Evolutionary conservation across 306 rosid genomes (phyloP), one percentile per base, ranked within the genome.

Genomic region (Lathyrus tuberosus): DNA sequence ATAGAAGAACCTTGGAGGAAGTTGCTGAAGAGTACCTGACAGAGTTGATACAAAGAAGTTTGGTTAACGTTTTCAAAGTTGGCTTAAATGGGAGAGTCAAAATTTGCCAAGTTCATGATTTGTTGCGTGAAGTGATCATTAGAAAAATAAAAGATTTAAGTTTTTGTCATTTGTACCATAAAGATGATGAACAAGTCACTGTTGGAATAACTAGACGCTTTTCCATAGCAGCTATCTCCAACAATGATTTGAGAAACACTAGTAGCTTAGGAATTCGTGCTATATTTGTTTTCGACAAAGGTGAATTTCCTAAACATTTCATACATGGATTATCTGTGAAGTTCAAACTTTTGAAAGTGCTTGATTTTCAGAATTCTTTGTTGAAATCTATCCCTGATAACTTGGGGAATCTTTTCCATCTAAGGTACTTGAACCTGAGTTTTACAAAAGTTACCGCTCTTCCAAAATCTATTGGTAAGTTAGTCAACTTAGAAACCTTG

Each of bases 391-490:
- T 72, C 62, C 63, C 77, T n/a, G 5, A 62, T 3, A 20, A 62
- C 17, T 37, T 72, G 20, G 77, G 70, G 41, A 38, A 38, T 6
- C 52, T 72, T 47, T 72, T 62, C 18, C 70, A 62, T 62, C 11
- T 72, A 7, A 62, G 70, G 63, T 72, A 72, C 63, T 62, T 62
- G 3, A 72, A 64, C 77, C 5, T 72, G 18, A 72, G 63, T 30
- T 35, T 49, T 38, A 72, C 77, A 20, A 72, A 62, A 14, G 70
- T 72, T 0, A 1, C 38, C 15, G 18, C 16, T n/a, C 52, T 72
- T 62, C 77, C 77, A 24, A 38, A 11, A 13, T 72, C 77, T 17
- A 51, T 72, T 6, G 77, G 77, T 22, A 18, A 10, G 6, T 37
- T 72, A 46, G 0, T 33, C 6, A 62, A 62, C 70, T 51, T 72